Evolutionary conservation across 164 flowering plant genomes (phyloP), one percentile per base, ranked within the genome.

Genomic region (Cinnamomum chago): DNA sequence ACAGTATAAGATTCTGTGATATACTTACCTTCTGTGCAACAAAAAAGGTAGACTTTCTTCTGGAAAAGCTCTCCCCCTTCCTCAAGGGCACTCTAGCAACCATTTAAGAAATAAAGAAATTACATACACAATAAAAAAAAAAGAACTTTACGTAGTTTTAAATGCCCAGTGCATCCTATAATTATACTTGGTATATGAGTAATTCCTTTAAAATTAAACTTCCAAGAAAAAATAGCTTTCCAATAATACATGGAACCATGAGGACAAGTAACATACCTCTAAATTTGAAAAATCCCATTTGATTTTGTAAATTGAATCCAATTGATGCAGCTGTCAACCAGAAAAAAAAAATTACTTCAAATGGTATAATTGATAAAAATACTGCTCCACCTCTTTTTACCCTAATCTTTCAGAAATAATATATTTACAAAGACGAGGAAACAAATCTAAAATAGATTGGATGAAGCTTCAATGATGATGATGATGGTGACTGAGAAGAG

Each of bases 231-330:
- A 3, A 73, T 30, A 17, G 20, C 47, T 25, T n/a, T 35, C 40
- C 33, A 66, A 66, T 13, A 13, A 66, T 66, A 5, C 35, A 66
- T 28, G 40, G 7, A 22, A 13, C 14, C 15, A 18, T 5, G 27
- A 14, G 30, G 50, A 22, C 5, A 66, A 70, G 68, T 1, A 35
- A 81, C 96, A 86, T 76, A 95, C 99, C 83, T 96, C 97, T 52
- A 96, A 81, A 81, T 94, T 91, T 50, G 89, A 81, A 78, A 96
- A 96, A 72, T 89, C 78, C 99, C 99, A 94, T 4, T 94, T 94
- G 81, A 67, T 86, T 72, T 87, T 80, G 73, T 92, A 94, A 33
- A 96, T 84, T 23, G 81, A 50, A 73, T 96, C 97, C 76, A 96
- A 67, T 72, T 88, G 94, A 76, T 96, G 95, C 99, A 98, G 92